phyloP scores from a whole-genome alignment of 768 basidiomycete species.

The Gyrodon lividus region DNA sequence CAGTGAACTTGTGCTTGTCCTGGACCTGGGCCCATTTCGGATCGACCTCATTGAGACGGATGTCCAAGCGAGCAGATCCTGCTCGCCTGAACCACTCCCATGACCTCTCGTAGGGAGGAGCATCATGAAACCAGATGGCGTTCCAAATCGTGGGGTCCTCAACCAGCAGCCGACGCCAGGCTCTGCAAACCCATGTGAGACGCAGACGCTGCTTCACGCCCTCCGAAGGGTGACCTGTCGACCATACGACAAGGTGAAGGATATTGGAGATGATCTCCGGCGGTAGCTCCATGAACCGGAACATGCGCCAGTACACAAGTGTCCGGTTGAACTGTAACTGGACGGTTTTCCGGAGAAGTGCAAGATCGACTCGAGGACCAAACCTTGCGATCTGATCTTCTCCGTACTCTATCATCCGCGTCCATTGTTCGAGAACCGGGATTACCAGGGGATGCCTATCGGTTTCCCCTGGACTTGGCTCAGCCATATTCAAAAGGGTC shows the following conservation, averaged over 20 bases:
- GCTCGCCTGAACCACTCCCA: constrained; percentile 58
- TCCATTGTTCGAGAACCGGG: constrained; percentile 14
- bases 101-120: constrained; percentile 49
- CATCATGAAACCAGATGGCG: constrained; percentile 61
- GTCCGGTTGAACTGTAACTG: constrained; percentile 18
- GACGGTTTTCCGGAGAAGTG: constrained; percentile 16
- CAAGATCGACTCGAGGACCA: constrained; percentile 17
- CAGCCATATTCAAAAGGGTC: constrained; percentile 17
- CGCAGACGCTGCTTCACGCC: constrained; percentile 42
- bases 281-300: constrained; percentile 63
- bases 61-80: constrained; percentile 51
- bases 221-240: constrained; percentile 34
- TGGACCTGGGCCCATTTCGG: constrained; percentile 22
- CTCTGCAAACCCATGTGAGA: constrained; percentile 59
- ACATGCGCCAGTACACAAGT: constrained; percentile 40
- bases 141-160: constrained; percentile 59
- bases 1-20: constrained; percentile 36
- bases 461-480: constrained; percentile 11
- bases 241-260: constrained; percentile 60
- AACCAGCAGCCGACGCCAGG: constrained; percentile 51
- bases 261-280: constrained; percentile 64
- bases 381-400: constrained; percentile 20
- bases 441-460: background rate
- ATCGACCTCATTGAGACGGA: constrained; percentile 55
- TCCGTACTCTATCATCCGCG: constrained; percentile 12